Base-by-base conservation (phyloP, 257 asterid species). In the Fraxinus pennsylvanica region DNA sequence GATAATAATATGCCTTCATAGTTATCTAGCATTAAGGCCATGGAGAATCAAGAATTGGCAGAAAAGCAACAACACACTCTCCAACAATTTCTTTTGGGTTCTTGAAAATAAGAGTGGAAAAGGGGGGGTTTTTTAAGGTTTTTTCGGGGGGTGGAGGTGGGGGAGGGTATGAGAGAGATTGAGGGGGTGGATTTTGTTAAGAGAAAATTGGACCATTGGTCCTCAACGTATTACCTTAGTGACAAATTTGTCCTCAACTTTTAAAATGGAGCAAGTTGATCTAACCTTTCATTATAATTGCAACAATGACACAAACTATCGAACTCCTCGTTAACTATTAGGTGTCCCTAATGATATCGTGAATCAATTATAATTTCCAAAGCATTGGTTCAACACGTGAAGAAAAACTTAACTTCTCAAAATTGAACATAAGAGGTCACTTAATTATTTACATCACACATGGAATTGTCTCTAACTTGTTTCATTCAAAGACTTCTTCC, bases 21-120 rank as follows among this genome's bases (percentile, higher is more conserved):
- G 71, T 81, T 91, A 68, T 94, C 97, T 0, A 94, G 57, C 96
- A 91, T 89, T 80, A 91, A 74, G 32, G 98, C 95, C 98, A 92
- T 90, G 22, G 41, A 66, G 47, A 21, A 13, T 4, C 9, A 65
- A 14, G 32, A 45, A 2, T 10, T 22, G 78, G 72, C 0, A 68
- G 76, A 41, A 45, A 12, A 45, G 54, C 13, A 3, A 45, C 19
- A 13, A 45, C 13, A 41, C 47, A 41, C 47, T 2, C 47, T 9
- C 47, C 47, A 41, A 41, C 47, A 45, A 14, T 12, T 45, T 45
- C 54, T 45, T 45, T 13, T 45, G 54, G 54, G 52, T 43, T 43
- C 52, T 45, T 13, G 54, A 45, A 13, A 45, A 45, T 32, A 15
- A 36, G 8, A 36, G 65, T 36, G 27, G 22, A 47, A 66, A 66